Conservation (phyloP, 306 rosid species). For the Myrica gale region DNA sequence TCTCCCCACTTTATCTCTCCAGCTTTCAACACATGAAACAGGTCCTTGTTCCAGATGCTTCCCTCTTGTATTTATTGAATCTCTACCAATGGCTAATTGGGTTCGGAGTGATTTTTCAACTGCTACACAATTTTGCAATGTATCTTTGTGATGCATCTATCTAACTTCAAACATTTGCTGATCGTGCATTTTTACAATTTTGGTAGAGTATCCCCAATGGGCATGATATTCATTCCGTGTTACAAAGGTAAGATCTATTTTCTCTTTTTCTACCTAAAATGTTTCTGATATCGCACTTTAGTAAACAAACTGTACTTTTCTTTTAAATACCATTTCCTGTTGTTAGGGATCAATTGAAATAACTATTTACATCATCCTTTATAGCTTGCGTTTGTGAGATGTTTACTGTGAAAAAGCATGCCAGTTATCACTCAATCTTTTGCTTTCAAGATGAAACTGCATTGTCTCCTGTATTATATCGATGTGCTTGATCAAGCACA, state of each 20-base stretch:
- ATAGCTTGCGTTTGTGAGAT: neutral
- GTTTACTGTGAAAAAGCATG: neutral
- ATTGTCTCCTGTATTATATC: neutral
- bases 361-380: neutral
- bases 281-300: neutral
- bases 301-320: neutral
- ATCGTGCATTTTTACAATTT: slow-evolving; percentile 16
- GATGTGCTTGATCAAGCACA: neutral
- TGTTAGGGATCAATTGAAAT: neutral
- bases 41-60: neutral
- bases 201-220: slow-evolving; percentile 89
- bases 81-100: neutral
- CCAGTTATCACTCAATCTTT: slow-evolving; percentile 2
- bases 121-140: neutral
- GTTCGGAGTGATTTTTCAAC: neutral
- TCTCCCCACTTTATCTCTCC: neutral
- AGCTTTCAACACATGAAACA: neutral
- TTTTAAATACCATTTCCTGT: neutral
- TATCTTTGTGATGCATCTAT: neutral
- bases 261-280: neutral
- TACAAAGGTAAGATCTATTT: slow-evolving; percentile 65
- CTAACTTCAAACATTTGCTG: slow-evolving; percentile 18
- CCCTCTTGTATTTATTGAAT: neutral
- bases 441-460: neutral
- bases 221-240: slow-evolving; percentile 96